These are phyloP conservation scores for Thalassiosira ordinaria DNA, from an alignment of 352 stramenopile genomes.

Conservation along the genomic window DNA sequence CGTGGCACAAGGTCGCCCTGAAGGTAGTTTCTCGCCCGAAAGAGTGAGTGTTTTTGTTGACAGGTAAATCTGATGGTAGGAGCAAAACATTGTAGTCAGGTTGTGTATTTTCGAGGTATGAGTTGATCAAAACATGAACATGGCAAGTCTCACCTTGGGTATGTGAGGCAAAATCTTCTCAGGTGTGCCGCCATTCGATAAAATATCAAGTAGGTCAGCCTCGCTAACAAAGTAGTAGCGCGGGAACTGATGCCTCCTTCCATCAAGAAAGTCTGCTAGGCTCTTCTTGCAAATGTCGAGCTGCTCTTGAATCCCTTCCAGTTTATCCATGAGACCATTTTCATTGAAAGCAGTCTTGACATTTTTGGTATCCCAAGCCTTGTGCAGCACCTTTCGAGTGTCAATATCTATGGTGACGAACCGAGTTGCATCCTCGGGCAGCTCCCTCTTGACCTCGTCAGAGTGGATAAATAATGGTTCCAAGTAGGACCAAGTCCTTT, in stretches of 20 bases:
- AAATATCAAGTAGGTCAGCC: slow-evolving; percentile 92
- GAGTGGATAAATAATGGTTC: slow-evolving; percentile 93
- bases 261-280: slow-evolving; percentile 94
- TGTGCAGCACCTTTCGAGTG: slow-evolving; percentile 85
- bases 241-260: slow-evolving; percentile 93
- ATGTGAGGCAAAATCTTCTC: slow-evolving; percentile 97
- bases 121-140: no score
- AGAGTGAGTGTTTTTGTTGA: slow-evolving; percentile 90
- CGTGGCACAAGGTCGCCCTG: slow-evolving; percentile 78
- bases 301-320: slow-evolving; percentile 88
- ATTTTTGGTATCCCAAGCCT: slow-evolving; percentile 72
- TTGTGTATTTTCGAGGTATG: no score
- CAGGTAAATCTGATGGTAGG: slow-evolving; percentile 81
- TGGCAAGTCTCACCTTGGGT: slow-evolving; percentile 42
- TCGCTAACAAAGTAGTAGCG: slow-evolving; percentile 96
- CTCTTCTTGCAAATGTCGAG: slow-evolving; percentile 94
- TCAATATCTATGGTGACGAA: slow-evolving; percentile 86
- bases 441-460: slow-evolving; percentile 90
- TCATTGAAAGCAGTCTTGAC: slow-evolving; percentile 78
- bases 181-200: slow-evolving; percentile 94
- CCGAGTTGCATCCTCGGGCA: slow-evolving; percentile 91
- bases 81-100: no score
- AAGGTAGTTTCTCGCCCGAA: slow-evolving; percentile 91
- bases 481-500: slow-evolving; percentile 92
- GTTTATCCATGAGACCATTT: slow-evolving; percentile 86